Evolutionary conservation across 306 rosid genomes (phyloP), one percentile per base, ranked within the genome.

Genomic region (Quillaja saponaria): DNA sequence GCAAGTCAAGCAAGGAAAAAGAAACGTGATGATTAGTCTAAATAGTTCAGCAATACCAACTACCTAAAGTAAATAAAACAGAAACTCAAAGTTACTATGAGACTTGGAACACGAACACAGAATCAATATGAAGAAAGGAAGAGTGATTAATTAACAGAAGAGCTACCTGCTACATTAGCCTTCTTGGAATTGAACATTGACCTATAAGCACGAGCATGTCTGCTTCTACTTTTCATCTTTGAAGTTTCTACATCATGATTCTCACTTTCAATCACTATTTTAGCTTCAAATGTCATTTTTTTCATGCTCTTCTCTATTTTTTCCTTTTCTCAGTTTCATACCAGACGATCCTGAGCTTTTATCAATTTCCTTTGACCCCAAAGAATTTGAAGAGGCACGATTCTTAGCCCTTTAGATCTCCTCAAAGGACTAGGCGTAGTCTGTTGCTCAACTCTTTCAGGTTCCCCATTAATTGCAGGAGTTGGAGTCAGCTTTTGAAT

Each of bases 361-460:
- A 70, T 41, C 68, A 9, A 77, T 57, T 28, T 31, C 66, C 61
- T 61, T 82, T 4, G 84, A 73, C 44, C 76, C 77, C 35, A 84
- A 79, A 64, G 84, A 68, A 64, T 70, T 48, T 3, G 75, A 59
- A 53, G 64, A 17, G 54, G 78, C 55, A 17, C 34, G 58, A 18
- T 69, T 61, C 68, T 63, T 74, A 46, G 68, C 78, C 91, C 80
- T 60, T 73, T 80, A 0, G 90, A 84, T 77, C 81, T 74, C 77
- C 86, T 82, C 61, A 80, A 67, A 35, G 85, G 77, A 72, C 80
- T 86, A 25, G 76, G 81, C 25, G 49, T 55, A n/a, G 33, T 57
- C 78, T 64, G 72, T 53, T 71, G 71, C 66, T 67, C 87, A 75
- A 64, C 34, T 47, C 61, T 78, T 60, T 54, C 78, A 64, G 78